A percentile compares a stretch with the other conserved stretches of the same genome.
Evolutionary conservation across 305 asterid species (phyloP).

Genomic region (Rubia peregrina): DNA sequence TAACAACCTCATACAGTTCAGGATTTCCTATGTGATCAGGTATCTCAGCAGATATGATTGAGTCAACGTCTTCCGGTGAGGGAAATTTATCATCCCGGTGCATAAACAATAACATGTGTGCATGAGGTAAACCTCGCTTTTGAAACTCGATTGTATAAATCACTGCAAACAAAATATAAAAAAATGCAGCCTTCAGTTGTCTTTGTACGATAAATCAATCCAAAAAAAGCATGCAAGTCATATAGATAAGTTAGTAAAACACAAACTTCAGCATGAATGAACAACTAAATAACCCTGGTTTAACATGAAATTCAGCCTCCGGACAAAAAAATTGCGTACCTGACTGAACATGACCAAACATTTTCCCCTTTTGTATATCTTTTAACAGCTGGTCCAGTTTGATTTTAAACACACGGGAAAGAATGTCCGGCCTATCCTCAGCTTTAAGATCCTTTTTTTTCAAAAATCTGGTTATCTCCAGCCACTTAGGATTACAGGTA

Average conservation of each 20-base stretch:
- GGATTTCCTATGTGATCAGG: background rate
- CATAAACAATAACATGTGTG: slow-evolving; percentile 1
- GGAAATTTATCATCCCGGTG: background rate
- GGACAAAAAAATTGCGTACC: too few species aligned
- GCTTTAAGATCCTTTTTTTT: background rate
- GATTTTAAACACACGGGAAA: background rate
- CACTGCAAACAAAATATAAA: too few species aligned
- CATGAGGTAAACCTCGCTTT: too few species aligned
- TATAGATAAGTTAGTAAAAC: too few species aligned
- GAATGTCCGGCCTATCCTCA: background rate
- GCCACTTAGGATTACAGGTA: slow-evolving; percentile 1
- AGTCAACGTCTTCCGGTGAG: background rate
- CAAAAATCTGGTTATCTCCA: background rate
- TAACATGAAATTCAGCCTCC: background rate
- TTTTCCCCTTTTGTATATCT: background rate
- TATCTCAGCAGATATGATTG: background rate
- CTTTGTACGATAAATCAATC: too few species aligned
- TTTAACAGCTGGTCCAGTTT: background rate
- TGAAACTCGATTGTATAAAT: background rate
- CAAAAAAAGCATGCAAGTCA: too few species aligned
- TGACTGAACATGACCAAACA: background rate
- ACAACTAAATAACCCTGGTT: too few species aligned
- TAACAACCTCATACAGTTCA: background rate
- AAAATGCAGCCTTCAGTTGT: too few species aligned
- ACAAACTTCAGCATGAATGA: too few species aligned